These are phyloP conservation scores for Nitzschia palea DNA, from an alignment of 108 stramenopile genomes.

Conservation along the genomic window DNA sequence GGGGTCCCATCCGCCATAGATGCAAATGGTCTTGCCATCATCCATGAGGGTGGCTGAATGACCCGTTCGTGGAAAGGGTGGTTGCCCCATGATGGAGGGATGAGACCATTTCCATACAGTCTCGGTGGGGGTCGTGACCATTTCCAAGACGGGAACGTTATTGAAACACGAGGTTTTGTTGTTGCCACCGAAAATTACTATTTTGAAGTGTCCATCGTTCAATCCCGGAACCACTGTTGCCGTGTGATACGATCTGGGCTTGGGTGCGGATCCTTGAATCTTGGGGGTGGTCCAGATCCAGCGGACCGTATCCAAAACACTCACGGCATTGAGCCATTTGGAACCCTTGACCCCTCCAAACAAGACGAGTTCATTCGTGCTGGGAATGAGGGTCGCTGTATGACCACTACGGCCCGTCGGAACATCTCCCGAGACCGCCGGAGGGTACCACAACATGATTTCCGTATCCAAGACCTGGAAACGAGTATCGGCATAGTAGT, in stretches of 20 bases:
- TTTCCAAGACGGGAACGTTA: conserved; percentile 71
- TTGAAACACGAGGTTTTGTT: conserved; percentile 68
- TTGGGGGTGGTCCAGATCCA: conserved; percentile 79
- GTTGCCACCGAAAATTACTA: conserved; percentile 87
- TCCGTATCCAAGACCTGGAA: conserved; percentile 77
- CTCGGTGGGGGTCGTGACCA: not conserved
- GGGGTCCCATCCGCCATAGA: conserved; percentile 90
- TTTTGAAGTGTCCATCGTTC: conserved; percentile 14
- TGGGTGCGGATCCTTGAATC: conserved; percentile 59
- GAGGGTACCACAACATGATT: conserved; percentile 69
- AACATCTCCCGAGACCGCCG: conserved; percentile 52
- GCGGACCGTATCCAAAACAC: conserved; percentile 61
- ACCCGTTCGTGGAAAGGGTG: conserved; percentile 73
- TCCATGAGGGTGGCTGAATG: conserved; percentile 72
- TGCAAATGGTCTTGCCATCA: conserved; percentile 72
- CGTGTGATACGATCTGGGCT: conserved; percentile 76
- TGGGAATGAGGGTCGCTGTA: conserved; percentile 59
- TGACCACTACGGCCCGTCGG: conserved; percentile 78
- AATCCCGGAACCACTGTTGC: conserved; percentile 44
- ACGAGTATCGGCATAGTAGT: not conserved
- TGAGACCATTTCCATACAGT: conserved; percentile 70
- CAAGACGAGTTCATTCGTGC: conserved; percentile 67
- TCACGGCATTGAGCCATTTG: conserved; percentile 73
- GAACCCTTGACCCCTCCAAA: conserved; percentile 81
- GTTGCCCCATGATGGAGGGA: conserved; percentile 53